Base-by-base conservation (phyloP, 192 early-diverging fungal species). In the Phycomyces nitens region DNA sequence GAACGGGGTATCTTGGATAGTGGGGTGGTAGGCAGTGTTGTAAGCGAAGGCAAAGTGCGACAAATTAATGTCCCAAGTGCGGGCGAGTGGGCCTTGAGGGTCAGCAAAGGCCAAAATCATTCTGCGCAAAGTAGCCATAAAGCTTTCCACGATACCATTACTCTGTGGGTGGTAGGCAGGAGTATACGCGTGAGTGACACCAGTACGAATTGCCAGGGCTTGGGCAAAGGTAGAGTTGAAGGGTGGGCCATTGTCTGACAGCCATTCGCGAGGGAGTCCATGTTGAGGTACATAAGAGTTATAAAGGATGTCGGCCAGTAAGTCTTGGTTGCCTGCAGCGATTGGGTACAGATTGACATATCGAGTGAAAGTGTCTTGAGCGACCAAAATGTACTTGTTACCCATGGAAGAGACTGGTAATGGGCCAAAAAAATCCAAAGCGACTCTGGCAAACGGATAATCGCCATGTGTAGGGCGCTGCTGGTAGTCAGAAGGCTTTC, bases 161-260 rank as follows among this genome's bases (percentile, higher is more conserved):
- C 50, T 64, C 20, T 71, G 56, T 16, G 69, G 69, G 21, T 64
- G 62, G 38, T 70, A 64, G 3, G 68, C 44, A 14, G 61, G 41
- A 7, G 62, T 23, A 22, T 52, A 58, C 3, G 15, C 40, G 1
- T 55, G n/a, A 1, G 47, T 8, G 4, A 62, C 41, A 14, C 58
- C 55, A n/a, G 29, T 34, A 5, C 29, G 29, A 34, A 34, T 34
- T 2, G 29, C 29, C 29, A 34, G 29, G 29, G 29, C 29, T 34
- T 34, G 29, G 7, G 29, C 7, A 44, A 29, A 69, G 20, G 34
- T 12, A 27, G 62, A 50, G 39, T 38, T 53, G 41, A 70, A 70
- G 23, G 66, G 57, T 16, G 68, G 39, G 1, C 67, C 56, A 44
- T 62, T 62, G 21, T 52, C 50, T 20, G 50, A 18, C 23, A 52